Evolutionary conservation across 2,329 filamentous ascomycete species (phyloP).

Genomic region (Penicillium sp.): DNA sequence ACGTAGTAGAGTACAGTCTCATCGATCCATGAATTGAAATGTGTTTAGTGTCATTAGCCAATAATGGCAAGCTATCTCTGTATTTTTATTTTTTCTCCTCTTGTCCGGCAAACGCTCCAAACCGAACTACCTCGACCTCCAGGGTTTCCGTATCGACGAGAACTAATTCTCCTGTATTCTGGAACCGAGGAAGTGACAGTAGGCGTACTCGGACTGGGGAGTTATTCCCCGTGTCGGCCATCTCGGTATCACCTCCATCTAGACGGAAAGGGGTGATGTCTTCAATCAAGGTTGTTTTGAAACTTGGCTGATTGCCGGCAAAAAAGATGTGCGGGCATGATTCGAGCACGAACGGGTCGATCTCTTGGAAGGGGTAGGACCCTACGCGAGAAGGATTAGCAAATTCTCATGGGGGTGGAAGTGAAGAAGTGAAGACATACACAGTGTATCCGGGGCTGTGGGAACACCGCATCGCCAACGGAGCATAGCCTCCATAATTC

Average conservation of each 20-base stretch:
- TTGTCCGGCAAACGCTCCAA: constrained; percentile 48
- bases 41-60: constrained; percentile 9
- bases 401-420: neutral
- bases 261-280: constrained; percentile 44
- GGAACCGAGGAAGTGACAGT: constrained; percentile 82
- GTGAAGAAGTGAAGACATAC: constrained; percentile 60
- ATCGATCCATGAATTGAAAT: neutral
- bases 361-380: constrained; percentile 94
- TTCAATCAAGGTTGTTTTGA: constrained; percentile 72
- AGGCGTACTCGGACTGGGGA: constrained; percentile 74
- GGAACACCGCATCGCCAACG: constrained; percentile 90
- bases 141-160: constrained; percentile 85
- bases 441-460: constrained; percentile 93
- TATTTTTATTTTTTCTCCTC: constrained; percentile 38
- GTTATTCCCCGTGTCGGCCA: constrained; percentile 47
- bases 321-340: constrained; percentile 90
- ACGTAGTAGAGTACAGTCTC: no score
- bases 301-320: constrained; percentile 80
- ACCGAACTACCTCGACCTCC: constrained; percentile 72
- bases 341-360: constrained; percentile 87
- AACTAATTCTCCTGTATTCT: constrained; percentile 76
- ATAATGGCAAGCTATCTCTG: constrained; percentile 2
- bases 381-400: constrained; percentile 56
- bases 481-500: constrained; percentile 93
- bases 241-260: constrained; percentile 40